Evolutionary conservation across 2,329 filamentous ascomycete species (phyloP), one percentile per base, ranked within the genome.

Genomic region (Bipolaris bicolor): DNA sequence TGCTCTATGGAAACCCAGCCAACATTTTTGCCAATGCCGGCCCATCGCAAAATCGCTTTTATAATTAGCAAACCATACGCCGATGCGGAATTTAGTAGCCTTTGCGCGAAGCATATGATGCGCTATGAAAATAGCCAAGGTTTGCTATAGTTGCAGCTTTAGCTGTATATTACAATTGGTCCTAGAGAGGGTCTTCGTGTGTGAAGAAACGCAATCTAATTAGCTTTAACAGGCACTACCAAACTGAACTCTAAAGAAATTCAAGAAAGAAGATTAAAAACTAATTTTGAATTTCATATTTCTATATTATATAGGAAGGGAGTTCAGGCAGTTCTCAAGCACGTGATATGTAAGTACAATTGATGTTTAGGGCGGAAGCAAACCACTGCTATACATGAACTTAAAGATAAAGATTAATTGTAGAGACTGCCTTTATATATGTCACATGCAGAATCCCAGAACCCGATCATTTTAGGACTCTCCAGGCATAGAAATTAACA

Each of bases 61-160:
- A 24, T 40, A 59, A 61, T 57, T 61, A 49, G 58, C 50, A 60
- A 31, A 11, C 29, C 10, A 31, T 31, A 13, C 29, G 5, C 13
- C 5, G 29, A 31, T 11, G 10, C 4, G 10, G 29, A 31, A 11
- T 31, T 13, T 31, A 31, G 10, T 5, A 31, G 29, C 29, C 10
- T 11, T 31, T 31, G 29, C 10, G 29, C 29, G 4, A 31, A 11
- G 13, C 3, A 31, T 3, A 31, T 31, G 4, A 31, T 13, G 10
- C 3, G 11, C 11, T 10, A 10, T 13, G 29, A 11, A 9, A 31
- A 9, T 1, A 31, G 10, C 5, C 29, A 10, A 31, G 10, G 29
- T 13, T 10, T 31, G 4, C 10, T 31, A 13, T 31, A 13, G 13
- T 31, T 3, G 4, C 6, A 24, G 22, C 22, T 24, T 24, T 5